Base-by-base conservation (phyloP, 306 rosid species). In the Gynostemma pentaphyllum region DNA sequence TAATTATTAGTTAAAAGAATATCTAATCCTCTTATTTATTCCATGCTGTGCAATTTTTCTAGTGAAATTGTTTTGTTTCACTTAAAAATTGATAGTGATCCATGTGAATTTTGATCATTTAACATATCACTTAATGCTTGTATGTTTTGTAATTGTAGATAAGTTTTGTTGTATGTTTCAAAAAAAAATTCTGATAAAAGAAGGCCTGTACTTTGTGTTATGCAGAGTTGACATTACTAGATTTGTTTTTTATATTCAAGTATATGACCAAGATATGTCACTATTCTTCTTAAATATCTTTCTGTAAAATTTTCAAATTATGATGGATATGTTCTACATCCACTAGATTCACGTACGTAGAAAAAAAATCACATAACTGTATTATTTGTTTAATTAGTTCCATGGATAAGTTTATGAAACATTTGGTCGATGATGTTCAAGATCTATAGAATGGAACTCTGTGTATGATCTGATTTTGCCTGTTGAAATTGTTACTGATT, bases 401-500 rank as follows among this genome's bases (percentile, higher is more conserved):
- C 11, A 7, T 39, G 44, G 44, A 39, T 39, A 39, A 9, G 9
- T 39, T 32, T 32, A 32, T 2, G 37, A 32, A 12, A 15, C 53
- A 47, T 18, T n/a, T 15, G 23, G 18, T 47, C 9, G 1, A 23
- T 47, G 18, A 23, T 12, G 23, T 16, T 47, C 26, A 10, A 10
- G 53, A 12, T 47, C 23, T 47, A 47, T 47, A 7, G 53, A 47
- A 47, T 47, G 13, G 23, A 15, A 10, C 2, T 21, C 56, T 50
- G 15, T 22, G 23, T 48, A 50, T 50, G 34, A 42, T 72, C 59
- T n/a, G 40, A 9, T 63, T 27, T 27, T 34, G 24, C 57, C 30
- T 75, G 66, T 67, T 42, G 64, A 70, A 72, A 50, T 77, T 45
- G 66, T 60, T 72, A 66, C 78, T 71, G 75, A 74, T 44, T 15